Evolutionary conservation across 495 filamentous ascomycete genomes (phyloP).

Genomic region (Neurospora sp.): DNA sequence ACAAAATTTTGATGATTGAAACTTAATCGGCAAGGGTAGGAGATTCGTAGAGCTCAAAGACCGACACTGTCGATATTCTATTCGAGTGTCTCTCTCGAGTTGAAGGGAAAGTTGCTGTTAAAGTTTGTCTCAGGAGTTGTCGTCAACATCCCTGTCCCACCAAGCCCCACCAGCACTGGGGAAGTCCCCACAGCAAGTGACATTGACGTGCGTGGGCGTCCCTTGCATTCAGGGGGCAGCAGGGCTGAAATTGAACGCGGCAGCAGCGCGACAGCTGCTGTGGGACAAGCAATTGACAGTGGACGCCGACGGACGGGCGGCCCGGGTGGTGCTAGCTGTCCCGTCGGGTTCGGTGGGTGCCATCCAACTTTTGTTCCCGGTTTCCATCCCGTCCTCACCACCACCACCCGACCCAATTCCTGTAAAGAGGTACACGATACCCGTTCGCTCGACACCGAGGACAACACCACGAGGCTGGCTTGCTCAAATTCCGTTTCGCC

Average conservation of each 20-base stretch:
- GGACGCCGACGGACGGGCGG: not conserved
- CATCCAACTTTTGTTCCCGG: not conserved
- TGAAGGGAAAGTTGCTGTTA: not conserved
- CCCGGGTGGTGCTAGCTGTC: not conserved
- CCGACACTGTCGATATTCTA: not conserved
- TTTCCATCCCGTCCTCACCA: not conserved
- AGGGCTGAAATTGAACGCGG: not conserved
- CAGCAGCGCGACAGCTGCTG: not conserved
- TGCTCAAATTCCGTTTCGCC: not conserved
- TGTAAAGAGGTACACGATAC: not conserved
- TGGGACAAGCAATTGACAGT: not conserved
- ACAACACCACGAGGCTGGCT: not conserved
- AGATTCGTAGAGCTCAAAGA: rapidly evolving
- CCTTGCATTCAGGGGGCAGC: not conserved
- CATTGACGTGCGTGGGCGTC: not conserved
- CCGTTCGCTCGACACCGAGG: not conserved
- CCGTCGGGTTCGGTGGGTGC: not conserved
- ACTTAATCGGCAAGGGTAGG: not conserved
- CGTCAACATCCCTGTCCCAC: not conserved
- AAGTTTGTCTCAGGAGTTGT: not conserved
- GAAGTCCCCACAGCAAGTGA: not conserved
- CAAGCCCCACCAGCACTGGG: not conserved
- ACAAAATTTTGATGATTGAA: not conserved
- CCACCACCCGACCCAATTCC: not conserved
- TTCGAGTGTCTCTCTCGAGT: not conserved